phyloP scores from a whole-genome alignment of 305 asterid genomes.

The Fraxinus dipetala region DNA sequence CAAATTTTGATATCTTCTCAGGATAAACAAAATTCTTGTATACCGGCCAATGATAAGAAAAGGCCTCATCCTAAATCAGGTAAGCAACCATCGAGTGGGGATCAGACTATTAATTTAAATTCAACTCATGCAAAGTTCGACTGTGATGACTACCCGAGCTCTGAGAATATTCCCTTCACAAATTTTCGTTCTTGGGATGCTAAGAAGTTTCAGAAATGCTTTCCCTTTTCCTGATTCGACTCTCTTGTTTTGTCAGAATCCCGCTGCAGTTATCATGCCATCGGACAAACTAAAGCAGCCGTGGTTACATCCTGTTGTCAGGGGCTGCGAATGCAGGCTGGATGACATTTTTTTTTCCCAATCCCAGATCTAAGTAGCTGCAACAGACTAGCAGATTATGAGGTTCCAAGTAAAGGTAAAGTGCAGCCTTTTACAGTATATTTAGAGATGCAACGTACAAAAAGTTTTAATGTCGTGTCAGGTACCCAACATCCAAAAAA shows the following conservation, averaged over 20 bases:
- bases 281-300: constrained; percentile 45
- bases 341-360: constrained; percentile 18
- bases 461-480: constrained; percentile 46
- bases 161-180: constrained; percentile 48
- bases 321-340: neutral
- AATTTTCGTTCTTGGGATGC: constrained; percentile 56
- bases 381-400: constrained; percentile 41
- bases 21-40: constrained; percentile 38
- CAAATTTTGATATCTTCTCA: constrained; percentile 67
- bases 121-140: constrained; percentile 45
- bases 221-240: constrained; percentile 57
- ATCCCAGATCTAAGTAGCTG: constrained; percentile 29
- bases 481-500: constrained; percentile 51
- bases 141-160: constrained; percentile 31
- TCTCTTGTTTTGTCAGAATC: constrained; percentile 62
- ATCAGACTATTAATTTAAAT: constrained; percentile 28
- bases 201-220: constrained; percentile 43
- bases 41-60: constrained; percentile 26
- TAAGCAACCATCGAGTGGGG: constrained; percentile 34
- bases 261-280: constrained; percentile 59
- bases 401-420: constrained; percentile 33
- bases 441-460: constrained; percentile 73
- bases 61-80: constrained; percentile 32
- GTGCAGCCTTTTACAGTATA: constrained; percentile 47
- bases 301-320: constrained; percentile 6